Percentiles rank a stretch among this genome's conserved stretches.
phyloP scores from a whole-genome alignment of 2,329 filamentous ascomycete species.

The Botrytis paeoniae region DNA sequence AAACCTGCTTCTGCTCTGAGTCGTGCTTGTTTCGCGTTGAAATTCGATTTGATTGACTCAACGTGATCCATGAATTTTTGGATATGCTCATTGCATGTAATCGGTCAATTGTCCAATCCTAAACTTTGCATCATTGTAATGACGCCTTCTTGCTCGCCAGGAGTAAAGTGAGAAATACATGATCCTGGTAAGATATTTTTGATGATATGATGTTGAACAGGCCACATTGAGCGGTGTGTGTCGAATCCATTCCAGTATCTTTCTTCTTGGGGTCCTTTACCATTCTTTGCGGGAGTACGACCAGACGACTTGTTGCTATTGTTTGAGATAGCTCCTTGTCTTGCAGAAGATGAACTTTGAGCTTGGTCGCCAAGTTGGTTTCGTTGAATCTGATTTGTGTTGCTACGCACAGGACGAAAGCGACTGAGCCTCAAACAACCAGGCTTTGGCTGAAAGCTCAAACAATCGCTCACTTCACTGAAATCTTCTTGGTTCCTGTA shows the following conservation, averaged over 20 bases:
- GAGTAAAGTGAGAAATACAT: not conserved
- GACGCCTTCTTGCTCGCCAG: not conserved
- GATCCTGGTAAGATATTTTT: not conserved
- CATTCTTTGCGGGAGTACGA: not conserved
- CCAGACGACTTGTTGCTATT: not conserved
- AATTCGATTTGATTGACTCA: not conserved
- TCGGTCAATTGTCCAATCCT: not conserved
- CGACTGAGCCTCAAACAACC: not conserved
- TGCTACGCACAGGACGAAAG: not conserved
- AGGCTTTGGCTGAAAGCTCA: not conserved
- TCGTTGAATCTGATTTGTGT: not conserved
- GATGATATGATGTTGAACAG: not conserved
- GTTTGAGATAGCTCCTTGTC: not conserved
- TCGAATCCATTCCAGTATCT: not conserved
- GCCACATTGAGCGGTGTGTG: not conserved
- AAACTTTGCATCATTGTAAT: not conserved
- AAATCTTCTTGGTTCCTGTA: not conserved
- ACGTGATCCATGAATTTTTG: not conserved
- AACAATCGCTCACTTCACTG: not conserved
- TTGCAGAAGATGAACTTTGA: not conserved
- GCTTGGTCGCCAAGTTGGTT: not conserved
- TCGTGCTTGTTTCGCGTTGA: not conserved
- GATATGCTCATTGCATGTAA: not conserved
- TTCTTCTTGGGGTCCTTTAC: not conserved
- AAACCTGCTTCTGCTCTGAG: not conserved